Evolutionary conservation across 2,329 filamentous ascomycete genomes (phyloP).

Genomic region (Diplodia seriata): DNA sequence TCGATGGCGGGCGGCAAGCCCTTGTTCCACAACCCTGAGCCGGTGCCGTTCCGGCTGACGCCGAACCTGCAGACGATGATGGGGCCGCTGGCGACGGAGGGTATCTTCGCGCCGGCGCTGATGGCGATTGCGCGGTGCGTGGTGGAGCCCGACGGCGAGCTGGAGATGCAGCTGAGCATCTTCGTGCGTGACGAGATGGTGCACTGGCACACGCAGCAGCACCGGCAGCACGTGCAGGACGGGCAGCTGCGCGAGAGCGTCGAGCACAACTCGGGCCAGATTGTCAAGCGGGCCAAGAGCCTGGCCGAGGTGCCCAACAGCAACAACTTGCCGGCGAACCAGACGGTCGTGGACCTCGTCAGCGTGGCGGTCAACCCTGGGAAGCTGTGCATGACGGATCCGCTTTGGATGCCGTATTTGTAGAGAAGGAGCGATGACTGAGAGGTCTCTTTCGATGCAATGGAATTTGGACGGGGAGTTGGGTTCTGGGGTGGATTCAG

Average conservation of each 20-base stretch:
- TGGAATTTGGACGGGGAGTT: not conserved
- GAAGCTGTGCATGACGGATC: constrained; percentile 86
- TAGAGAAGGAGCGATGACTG: constrained; percentile 50
- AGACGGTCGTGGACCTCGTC: constrained; percentile 94
- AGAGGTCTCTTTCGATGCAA: no score
- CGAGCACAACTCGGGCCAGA: constrained; percentile 84
- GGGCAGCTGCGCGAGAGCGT: constrained; percentile 79
- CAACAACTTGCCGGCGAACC: constrained; percentile 84
- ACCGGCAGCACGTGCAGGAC: constrained; percentile 64
- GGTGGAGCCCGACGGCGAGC: constrained; percentile 78
- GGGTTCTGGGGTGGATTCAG: not conserved
- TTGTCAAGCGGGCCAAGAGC: constrained; percentile 88
- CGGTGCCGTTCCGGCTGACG: constrained; percentile 95
- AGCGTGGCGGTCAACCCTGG: constrained; percentile 92
- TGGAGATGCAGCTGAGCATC: constrained; percentile 93
- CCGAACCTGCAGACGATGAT: constrained; percentile 96
- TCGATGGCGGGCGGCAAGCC: constrained; percentile 84
- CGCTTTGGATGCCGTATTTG: constrained; percentile 96
- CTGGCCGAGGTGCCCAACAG: constrained; percentile 79
- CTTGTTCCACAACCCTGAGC: constrained; percentile 92
- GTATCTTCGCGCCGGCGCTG: constrained; percentile 91
- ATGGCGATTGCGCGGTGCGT: constrained; percentile 97
- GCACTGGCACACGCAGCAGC: constrained; percentile 88
- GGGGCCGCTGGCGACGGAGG: constrained; percentile 94
- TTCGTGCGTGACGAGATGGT: constrained; percentile 99